Evolutionary conservation across 1,284 basidiomycete genomes (phyloP).

Genomic region (Ustilago xerochloae): DNA sequence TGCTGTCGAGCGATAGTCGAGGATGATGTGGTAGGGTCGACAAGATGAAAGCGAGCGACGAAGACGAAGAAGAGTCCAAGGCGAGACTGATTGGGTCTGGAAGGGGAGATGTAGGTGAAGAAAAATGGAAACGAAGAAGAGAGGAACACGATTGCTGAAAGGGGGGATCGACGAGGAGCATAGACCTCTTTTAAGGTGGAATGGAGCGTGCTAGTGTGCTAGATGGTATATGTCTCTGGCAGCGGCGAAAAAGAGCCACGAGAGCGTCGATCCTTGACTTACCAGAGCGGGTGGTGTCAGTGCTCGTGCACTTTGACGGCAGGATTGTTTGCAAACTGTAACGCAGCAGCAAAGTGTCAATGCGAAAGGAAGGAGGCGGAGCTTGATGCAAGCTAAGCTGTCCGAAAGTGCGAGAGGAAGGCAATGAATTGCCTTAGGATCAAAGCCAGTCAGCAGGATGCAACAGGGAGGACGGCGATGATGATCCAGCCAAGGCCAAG

Average conservation of each 20-base stretch:
- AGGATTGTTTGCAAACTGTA: background rate
- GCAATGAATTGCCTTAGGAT: background rate
- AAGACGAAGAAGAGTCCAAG: background rate
- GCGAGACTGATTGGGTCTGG: background rate
- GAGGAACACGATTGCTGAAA: background rate
- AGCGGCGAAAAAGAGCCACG: background rate
- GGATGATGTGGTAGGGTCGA: background rate
- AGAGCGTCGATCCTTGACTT: conserved; percentile 12
- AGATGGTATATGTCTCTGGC: conserved; percentile 20
- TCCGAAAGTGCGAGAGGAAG: background rate
- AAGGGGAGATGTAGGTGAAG: background rate
- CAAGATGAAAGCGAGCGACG: background rate
- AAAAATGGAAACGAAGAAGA: conserved; percentile 1
- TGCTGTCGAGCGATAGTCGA: background rate
- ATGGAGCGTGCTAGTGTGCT: conserved; percentile 19
- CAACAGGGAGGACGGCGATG: background rate
- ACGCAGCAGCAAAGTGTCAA: background rate
- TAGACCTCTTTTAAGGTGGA: conserved; percentile 30
- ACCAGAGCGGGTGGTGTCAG: background rate
- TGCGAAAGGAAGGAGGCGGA: background rate
- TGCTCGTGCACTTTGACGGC: background rate
- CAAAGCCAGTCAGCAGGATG: background rate
- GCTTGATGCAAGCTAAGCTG: background rate
- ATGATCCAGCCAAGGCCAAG: background rate
- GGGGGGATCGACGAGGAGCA: conserved; percentile 36